These are phyloP conservation scores for Phellinidium pouzarii DNA, from an alignment of 1,284 basidiomycete species.

Conservation along the genomic window DNA sequence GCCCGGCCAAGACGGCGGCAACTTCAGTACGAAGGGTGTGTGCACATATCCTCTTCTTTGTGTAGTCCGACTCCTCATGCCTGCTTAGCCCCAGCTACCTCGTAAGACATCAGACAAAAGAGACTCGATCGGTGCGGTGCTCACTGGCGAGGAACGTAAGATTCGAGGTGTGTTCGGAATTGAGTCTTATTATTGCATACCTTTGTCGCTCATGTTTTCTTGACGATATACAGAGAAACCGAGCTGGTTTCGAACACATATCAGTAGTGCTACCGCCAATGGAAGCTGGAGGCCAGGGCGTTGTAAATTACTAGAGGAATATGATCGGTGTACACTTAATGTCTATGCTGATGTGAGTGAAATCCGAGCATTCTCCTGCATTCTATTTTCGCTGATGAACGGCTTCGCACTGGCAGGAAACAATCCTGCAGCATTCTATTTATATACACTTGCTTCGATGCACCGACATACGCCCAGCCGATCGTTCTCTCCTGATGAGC, in stretches of 20 bases:
- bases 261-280: constrained; percentile 39
- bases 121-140: constrained; percentile 32
- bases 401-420: constrained; percentile 49
- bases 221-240: constrained; percentile 47
- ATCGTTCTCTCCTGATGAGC: constrained; percentile 64
- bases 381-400: not conserved
- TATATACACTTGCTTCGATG: constrained; percentile 65
- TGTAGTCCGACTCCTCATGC: constrained; percentile 13
- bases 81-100: constrained; percentile 27
- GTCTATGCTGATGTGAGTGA: constrained; percentile 63
- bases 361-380: not conserved
- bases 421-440: constrained; percentile 62
- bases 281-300: constrained; percentile 66
- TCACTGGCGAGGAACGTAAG: constrained; percentile 38
- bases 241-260: constrained; percentile 57
- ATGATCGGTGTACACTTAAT: constrained; percentile 55
- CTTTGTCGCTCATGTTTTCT: not conserved
- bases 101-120: constrained; percentile 53
- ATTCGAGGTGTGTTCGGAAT: constrained; percentile 46
- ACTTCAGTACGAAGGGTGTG: constrained; percentile 53
- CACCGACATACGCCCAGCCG: constrained; percentile 64
- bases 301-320: constrained; percentile 64
- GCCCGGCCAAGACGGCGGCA: constrained; percentile 40
- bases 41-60: constrained; percentile 10
- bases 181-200: not conserved